These are phyloP conservation scores for Aspergillus puulaauensis DNA, from an alignment of 2,329 filamentous ascomycete species.

Conservation along the genomic window DNA sequence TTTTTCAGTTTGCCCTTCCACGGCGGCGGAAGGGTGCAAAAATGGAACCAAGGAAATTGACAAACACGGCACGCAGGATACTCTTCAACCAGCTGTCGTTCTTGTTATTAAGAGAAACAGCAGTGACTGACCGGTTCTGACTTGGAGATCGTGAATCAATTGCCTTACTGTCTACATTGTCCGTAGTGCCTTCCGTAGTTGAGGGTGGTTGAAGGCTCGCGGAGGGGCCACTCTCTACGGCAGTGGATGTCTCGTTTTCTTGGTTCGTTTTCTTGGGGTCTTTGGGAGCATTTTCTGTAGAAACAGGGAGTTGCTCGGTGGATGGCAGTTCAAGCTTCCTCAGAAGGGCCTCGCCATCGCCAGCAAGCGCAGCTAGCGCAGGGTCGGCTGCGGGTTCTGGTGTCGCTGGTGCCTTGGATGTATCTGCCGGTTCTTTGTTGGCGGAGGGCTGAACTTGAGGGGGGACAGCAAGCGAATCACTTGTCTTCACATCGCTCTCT, in stretches of 20 bases:
- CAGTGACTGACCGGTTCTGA: conserved; percentile 40
- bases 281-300: conserved; percentile 50
- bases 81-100: conserved; percentile 42
- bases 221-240: conserved; percentile 5
- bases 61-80: conserved; percentile 41
- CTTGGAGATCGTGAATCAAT: conserved; percentile 32
- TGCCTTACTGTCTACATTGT: conserved; percentile 18
- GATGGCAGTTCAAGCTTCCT: conserved; percentile 32
- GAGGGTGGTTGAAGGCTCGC: conserved; percentile 5
- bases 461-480: conserved; percentile 7
- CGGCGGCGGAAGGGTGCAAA: conserved; percentile 41
- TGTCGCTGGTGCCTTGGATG: conserved; percentile 22
- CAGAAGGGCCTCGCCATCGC: conserved; percentile 34
- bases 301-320: conserved; percentile 26
- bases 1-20: conserved; percentile 30
- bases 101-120: conserved; percentile 39
- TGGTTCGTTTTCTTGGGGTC: conserved; percentile 13
- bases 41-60: conserved; percentile 40
- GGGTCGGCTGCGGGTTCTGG: conserved; percentile 34
- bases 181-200: conserved; percentile 11
- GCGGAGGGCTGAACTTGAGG: conserved; percentile 20
- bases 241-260: conserved; percentile 12
- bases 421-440: conserved; percentile 22
- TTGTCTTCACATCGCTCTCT: conserved; percentile 10
- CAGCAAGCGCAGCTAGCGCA: conserved; percentile 30